Base-by-base conservation (phyloP, 176 grass and related monocot species). In the Stipa capillata region DNA sequence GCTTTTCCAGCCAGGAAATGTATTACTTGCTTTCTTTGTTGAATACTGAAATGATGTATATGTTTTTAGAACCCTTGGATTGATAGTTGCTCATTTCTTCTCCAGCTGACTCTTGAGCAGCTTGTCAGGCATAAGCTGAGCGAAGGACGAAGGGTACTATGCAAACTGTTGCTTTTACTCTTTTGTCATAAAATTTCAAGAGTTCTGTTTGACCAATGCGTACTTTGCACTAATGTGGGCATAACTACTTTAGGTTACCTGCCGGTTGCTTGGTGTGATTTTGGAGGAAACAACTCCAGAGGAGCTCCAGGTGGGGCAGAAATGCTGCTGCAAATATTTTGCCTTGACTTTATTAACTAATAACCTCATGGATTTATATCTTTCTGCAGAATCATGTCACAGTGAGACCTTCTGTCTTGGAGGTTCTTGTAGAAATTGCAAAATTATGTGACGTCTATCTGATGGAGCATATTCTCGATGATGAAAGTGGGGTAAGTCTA, bases 41-140 rank as follows among this genome's bases (percentile, higher is more conserved):
- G n/a, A n/a, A n/a, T n/a, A 49, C 17, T 65, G 41, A 76, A 70
- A 65, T 56, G 32, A 41, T 72, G 29, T 56, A 36, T 9, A 25
- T 57, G 18, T 55, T 81, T 37, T 25, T 35, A 45, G 37, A 49
- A 65, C n/a, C 55, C 15, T 68, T 63, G 32, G 61, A 77, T 76
- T 88, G 69, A 91, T 43, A 66, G 28, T 82, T 79, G 44, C 64
- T 72, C 2, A 32, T 77, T 79, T 61, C 55, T 84, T 89, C 56
- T 84, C 39, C 90, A 98, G 96, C 69, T 93, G 39, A 93, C 92
- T 28, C 84, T 96, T 87, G 97, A 99, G 84, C 97, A 99, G 80
- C 86, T 93, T 87, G 97, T 99, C 78, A 99, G 92, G 86, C 97
- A 93, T 91, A 99, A 89, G 72, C 76, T 99, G 76, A 93, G 78